Evolutionary conservation across 495 filamentous ascomycete genomes (phyloP).

Genomic region (Penicillium soppii): DNA sequence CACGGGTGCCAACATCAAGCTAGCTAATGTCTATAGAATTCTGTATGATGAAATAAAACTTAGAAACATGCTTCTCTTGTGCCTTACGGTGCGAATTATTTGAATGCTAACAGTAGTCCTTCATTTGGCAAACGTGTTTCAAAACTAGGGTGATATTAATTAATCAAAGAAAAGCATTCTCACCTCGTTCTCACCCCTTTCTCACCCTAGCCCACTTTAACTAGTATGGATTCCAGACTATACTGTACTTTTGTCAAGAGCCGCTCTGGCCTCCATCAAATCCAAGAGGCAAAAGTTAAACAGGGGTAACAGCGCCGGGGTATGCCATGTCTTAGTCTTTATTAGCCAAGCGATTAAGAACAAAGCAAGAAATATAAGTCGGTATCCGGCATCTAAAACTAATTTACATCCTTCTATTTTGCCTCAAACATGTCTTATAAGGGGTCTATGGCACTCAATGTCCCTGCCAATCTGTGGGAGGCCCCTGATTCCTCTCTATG

Average conservation of each 20-base stretch:
- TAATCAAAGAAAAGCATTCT: not conserved
- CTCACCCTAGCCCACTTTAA: not conserved
- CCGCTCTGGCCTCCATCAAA: not conserved
- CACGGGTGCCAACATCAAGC: slow-evolving; percentile 17
- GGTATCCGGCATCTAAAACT: not conserved
- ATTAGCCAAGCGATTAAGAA: not conserved
- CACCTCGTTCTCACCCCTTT: not conserved
- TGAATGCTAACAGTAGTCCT: not conserved
- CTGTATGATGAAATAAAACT: not conserved
- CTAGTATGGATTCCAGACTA: not conserved
- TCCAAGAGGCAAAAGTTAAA: not conserved
- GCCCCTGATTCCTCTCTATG: not conserved
- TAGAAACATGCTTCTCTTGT: not conserved
- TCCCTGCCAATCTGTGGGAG: not conserved
- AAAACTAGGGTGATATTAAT: too few relatives aligned
- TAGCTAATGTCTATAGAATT: slow-evolving; percentile 15
- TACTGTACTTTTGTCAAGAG: not conserved
- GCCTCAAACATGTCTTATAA: not conserved
- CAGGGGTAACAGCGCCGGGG: not conserved
- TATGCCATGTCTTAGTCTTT: not conserved
- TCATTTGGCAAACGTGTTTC: not conserved
- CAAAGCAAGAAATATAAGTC: not conserved
- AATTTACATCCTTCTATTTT: not conserved
- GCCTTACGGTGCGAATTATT: not conserved
- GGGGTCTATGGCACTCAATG: not conserved